Evolutionary conservation across 164 flowering plant species (phyloP), one percentile per base, ranked within the genome.

Genomic region (Piper longum): DNA sequence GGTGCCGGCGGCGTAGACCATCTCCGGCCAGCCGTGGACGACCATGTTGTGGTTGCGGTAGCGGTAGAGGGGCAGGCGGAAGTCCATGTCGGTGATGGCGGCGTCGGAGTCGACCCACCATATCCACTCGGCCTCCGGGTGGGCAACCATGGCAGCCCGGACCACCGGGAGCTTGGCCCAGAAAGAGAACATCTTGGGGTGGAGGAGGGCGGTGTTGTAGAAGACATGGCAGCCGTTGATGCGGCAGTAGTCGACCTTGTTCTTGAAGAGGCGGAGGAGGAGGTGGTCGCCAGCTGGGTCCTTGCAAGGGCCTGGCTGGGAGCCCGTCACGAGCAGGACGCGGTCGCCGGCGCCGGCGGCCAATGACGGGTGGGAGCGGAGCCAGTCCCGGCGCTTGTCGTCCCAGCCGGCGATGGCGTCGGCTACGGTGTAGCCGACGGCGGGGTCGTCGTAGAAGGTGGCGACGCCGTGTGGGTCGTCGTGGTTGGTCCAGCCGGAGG

Each of bases 91-190:
- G 36, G 36, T 26, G 36, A 26, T 26, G 36, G 36, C 36, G 36
- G 36, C 36, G 36, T 26, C 99, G 62, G 97, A 88, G 80, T 93
- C 99, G 43, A 93, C 91, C 99, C 97, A 93, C 91, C 91, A 93
- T 76, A 93, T 80, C 99, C 99, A 93, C 82, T 93, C 98, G 19
- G 85, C 85, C 70, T 90, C 97, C 65, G 99, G 99, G 73, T 93
- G 97, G 59, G 99, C 92, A 64, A 90, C 36, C 99, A 93, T 93
- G 4, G 95, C 91, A 5, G 99, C 86, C 14, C 79, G 75, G 40
- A 93, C 81, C 26, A 75, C 72, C 36, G 97, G 96, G 13, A 80
- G 62, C 64, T 93, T 93, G 16, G 99, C 95, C 99, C 99, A 93
- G 66, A 67, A 93, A 2, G 78, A 55, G 42, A 17, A 16, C 99